Percentiles rank a stretch among this genome's conserved stretches.
Evolutionary conservation across 2,329 filamentous ascomycete species (phyloP).

Genomic region (Cadophora gregata): DNA sequence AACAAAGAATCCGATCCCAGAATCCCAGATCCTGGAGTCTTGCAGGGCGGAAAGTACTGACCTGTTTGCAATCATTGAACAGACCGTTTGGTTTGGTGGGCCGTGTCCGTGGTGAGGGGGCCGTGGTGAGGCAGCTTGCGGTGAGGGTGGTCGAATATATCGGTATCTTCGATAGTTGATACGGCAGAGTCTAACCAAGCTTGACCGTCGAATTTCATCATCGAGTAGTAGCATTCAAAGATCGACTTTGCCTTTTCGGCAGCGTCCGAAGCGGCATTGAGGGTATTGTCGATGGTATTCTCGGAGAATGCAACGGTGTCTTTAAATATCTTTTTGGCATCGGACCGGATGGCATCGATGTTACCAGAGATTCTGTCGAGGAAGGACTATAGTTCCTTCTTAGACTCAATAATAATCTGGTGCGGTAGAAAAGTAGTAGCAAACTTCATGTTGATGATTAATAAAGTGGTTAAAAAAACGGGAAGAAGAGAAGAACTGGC

Average conservation of each 20-base stretch:
- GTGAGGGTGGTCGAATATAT: slow-evolving; percentile 35
- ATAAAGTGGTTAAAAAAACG: slow-evolving; percentile 8
- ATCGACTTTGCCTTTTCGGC: slow-evolving; percentile 32
- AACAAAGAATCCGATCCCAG: too few species aligned
- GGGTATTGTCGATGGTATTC: slow-evolving; percentile 43
- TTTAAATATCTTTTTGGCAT: slow-evolving; percentile 39
- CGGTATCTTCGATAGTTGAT: slow-evolving; percentile 44
- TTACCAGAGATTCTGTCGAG: slow-evolving; percentile 45
- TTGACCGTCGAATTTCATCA: slow-evolving; percentile 43
- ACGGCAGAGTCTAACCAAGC: slow-evolving; percentile 46
- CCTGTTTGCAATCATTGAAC: slow-evolving; percentile 78
- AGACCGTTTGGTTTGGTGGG: slow-evolving; percentile 71
- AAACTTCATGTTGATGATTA: slow-evolving; percentile 45
- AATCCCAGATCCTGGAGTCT: too few species aligned
- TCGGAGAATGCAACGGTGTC: slow-evolving; percentile 36
- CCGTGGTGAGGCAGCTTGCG: slow-evolving; percentile 40
- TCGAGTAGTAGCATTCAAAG: slow-evolving; percentile 42
- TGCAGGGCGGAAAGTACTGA: too few species aligned
- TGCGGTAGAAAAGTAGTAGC: slow-evolving; percentile 53
- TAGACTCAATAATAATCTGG: slow-evolving; percentile 48
- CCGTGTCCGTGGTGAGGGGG: slow-evolving; percentile 44
- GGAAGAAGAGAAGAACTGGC: slow-evolving; percentile 15
- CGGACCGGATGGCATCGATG: slow-evolving; percentile 40
- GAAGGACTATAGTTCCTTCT: slow-evolving; percentile 40
- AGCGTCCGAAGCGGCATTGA: slow-evolving; percentile 36